phyloP scores from a whole-genome alignment of 768 basidiomycete species.

The Agaricus subrufescens region DNA sequence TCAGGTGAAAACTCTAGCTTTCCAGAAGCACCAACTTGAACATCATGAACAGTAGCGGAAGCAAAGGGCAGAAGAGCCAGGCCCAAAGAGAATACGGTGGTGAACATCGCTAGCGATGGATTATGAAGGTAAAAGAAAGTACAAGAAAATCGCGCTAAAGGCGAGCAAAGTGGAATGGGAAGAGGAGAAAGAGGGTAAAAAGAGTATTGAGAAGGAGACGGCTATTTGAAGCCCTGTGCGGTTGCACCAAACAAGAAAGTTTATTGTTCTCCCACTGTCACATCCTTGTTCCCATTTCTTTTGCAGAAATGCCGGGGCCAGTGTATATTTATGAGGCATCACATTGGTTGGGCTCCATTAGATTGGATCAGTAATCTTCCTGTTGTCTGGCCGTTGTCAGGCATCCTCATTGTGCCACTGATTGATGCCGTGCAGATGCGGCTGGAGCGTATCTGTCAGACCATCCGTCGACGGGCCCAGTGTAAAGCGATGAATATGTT shows the following conservation, averaged over 20 bases:
- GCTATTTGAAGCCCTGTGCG: constrained; percentile 5
- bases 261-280: no score
- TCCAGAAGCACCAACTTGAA: constrained; percentile 48
- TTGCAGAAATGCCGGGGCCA: no score
- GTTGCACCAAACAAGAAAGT: constrained; percentile 4
- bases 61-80: constrained; percentile 47
- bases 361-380: no score
- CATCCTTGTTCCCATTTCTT: no score
- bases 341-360: no score
- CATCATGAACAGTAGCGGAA: constrained; percentile 43
- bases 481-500: no score
- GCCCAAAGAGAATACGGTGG: constrained; percentile 37
- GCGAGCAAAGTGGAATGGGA: constrained; percentile 21
- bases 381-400: no score
- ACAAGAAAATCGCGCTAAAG: constrained; percentile 17
- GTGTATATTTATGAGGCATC: no score
- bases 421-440: no score
- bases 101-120: constrained; percentile 41
- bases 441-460: no score
- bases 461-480: no score
- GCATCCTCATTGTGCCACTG: no score
- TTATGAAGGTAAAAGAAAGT: constrained; percentile 27
- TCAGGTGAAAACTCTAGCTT: constrained; percentile 42
- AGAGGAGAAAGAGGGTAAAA: constrained; percentile 22
- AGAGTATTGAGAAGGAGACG: constrained; percentile 10